A percentile compares a stretch with the other conserved stretches of the same genome.
Evolutionary conservation across 148 eudicot genomes (phyloP).

Genomic region (Chenopodium album): DNA sequence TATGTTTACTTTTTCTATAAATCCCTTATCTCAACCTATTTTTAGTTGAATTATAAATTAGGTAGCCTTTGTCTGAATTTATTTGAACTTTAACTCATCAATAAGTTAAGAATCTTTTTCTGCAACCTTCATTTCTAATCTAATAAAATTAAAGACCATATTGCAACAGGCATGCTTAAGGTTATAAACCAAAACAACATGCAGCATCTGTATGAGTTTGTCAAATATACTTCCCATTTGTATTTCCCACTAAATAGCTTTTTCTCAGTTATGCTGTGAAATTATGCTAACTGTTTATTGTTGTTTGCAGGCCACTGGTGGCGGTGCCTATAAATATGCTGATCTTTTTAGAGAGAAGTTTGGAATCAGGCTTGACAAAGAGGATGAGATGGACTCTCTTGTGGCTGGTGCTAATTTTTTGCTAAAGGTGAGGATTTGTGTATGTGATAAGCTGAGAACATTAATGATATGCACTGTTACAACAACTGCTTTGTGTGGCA

Average conservation of each 20-base stretch:
- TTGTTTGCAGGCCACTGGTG: conserved; percentile 87
- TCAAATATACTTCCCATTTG: background rate
- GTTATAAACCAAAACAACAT: background rate
- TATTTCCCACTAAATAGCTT: background rate
- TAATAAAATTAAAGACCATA: no score
- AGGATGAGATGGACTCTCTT: conserved; percentile 88
- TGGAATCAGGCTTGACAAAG: conserved; percentile 78
- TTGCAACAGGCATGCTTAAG: background rate
- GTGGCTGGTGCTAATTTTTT: conserved; percentile 89
- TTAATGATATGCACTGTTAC: background rate
- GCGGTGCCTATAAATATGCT: conserved; percentile 86
- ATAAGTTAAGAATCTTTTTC: no score
- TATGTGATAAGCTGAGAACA: background rate
- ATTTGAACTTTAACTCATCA: no score
- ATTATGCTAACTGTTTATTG: conserved; percentile 25
- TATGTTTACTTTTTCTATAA: no score
- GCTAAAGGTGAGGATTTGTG: conserved; percentile 60
- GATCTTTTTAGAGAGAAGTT: conserved; percentile 79
- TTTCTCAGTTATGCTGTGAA: background rate
- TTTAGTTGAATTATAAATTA: no score
- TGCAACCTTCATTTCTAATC: no score
- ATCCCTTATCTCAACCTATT: no score
- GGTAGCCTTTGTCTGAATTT: no score
- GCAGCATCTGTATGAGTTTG: background rate
- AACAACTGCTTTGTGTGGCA: background rate